phyloP scores from a whole-genome alignment of 2,329 filamentous ascomycete genomes.

The Didymella arachidicola region DNA sequence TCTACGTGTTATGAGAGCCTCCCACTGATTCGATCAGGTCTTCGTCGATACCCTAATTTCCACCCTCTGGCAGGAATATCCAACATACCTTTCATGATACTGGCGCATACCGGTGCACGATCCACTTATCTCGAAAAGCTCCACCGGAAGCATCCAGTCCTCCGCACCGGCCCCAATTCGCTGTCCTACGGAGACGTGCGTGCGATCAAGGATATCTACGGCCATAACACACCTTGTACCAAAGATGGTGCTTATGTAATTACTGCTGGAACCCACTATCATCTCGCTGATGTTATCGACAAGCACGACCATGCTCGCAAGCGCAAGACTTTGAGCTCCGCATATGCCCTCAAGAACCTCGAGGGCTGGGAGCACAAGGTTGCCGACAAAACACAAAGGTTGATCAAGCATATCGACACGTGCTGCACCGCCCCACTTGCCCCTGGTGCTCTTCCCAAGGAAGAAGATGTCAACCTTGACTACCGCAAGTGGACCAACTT shows the following conservation, averaged over 20 bases:
- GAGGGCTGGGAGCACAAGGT: slow-evolving; percentile 65
- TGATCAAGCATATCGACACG: slow-evolving; percentile 56
- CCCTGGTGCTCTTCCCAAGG: slow-evolving; percentile 31
- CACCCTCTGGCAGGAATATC: slow-evolving; percentile 57
- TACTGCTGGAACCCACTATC: slow-evolving; percentile 58
- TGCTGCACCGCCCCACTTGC: slow-evolving; percentile 51
- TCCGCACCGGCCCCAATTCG: slow-evolving; percentile 43
- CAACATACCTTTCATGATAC: slow-evolving; percentile 57
- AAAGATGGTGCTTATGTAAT: slow-evolving; percentile 60
- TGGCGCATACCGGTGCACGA: slow-evolving; percentile 55
- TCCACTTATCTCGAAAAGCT: slow-evolving; percentile 54
- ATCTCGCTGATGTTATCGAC: slow-evolving; percentile 62
- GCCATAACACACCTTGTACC: slow-evolving; percentile 59
- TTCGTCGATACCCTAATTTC: slow-evolving; percentile 60
- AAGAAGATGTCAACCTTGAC: slow-evolving; percentile 58
- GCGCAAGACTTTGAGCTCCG: slow-evolving; percentile 59
- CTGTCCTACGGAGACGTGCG: slow-evolving; percentile 44
- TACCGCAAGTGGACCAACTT: slow-evolving; percentile 63
- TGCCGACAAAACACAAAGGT: slow-evolving; percentile 58
- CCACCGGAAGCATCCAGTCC: slow-evolving; percentile 58
- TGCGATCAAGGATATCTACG: slow-evolving; percentile 60
- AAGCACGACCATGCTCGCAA: slow-evolving; percentile 62
- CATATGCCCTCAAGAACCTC: slow-evolving; percentile 63
- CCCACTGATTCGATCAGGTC: slow-evolving; percentile 33
- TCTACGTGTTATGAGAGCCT: not conserved